Base-by-base conservation (phyloP, 768 basidiomycete genomes). In the Collybia sp. region DNA sequence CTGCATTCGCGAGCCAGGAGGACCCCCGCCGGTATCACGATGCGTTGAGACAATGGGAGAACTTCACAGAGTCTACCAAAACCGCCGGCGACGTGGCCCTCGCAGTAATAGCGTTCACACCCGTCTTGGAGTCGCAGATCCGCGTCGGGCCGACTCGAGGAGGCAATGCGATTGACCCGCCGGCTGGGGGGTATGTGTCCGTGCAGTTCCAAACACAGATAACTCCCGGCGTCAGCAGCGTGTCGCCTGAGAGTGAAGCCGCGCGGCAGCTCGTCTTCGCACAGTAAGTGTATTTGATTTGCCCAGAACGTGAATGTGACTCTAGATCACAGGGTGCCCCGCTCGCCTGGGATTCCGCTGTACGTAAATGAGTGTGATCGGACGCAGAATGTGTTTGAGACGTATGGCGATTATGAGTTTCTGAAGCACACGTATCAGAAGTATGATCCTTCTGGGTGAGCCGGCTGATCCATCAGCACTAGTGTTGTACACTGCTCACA, bases 381-480 rank as follows among this genome's bases (percentile, higher is more conserved):
- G 3, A 44, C 41, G 0, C 71, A 75, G 46, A 58, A 66, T 31
- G 66, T 67, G 1, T 73, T 70, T 46, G 53, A 60, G 16, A 68
- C 67, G n/a, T 75, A 75, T 51, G 68, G 68, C 2, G 54, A 58
- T 13, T 72, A 61, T 40, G 56, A 66, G 3, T 62, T 65, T 37
- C 46, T 75, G 52, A 65, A 61, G 42, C 40, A 49, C 10, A 68
- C 65, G 0, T 72, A 73, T 48, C 55, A 56, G 8, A 75, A 73
- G 50, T 75, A 75, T 44, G 72, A 75, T 52, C 71, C 71, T 19
- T 65, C 59, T 3, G 53, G 70, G 71, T 69, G 44, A 45, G 61
- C 48, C 15, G 18, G 16, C 10, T 32, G 18, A n/a, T 25, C 12
- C 11, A 15, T 30, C 25, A 8, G 25, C 25, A 8, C 8, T 18